Conservation (phyloP, 2,329 filamentous ascomycete species). For the Pseudocercospora pini-densiflorae region DNA sequence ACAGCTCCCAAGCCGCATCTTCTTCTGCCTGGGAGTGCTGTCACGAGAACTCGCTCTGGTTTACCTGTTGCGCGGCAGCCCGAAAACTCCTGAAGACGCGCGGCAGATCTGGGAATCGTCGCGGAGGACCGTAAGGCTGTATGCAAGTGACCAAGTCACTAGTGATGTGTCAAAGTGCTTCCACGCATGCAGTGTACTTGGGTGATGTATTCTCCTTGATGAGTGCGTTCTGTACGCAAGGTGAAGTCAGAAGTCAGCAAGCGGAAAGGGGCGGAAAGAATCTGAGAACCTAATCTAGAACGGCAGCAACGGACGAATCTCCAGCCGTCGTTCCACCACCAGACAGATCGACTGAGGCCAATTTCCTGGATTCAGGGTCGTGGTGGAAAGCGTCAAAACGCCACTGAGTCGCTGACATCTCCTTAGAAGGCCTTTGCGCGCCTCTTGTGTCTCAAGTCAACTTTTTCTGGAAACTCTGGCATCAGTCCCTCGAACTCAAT, state of each 20-base stretch:
- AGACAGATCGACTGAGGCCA: constrained; percentile 5
- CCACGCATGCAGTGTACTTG: not conserved
- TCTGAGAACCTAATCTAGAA: not conserved
- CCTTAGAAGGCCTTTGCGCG: constrained; percentile 6
- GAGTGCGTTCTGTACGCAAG: not conserved
- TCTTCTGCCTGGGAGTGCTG: too few relatives aligned
- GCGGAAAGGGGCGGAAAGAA: not conserved
- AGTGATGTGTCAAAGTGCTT: too few relatives aligned
- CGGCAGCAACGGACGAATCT: not conserved
- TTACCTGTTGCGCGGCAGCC: too few relatives aligned
- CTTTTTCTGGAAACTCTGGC: not conserved
- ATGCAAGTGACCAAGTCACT: too few relatives aligned
- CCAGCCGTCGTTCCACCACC: constrained; percentile 1
- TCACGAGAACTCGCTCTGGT: too few relatives aligned
- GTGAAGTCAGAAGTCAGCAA: constrained; percentile 8
- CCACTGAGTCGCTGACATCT: constrained; percentile 4
- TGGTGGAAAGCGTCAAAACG: not conserved
- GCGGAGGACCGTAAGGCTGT: too few relatives aligned
- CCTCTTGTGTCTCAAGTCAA: constrained; percentile 5
- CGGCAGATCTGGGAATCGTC: not conserved
- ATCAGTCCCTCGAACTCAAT: constrained; percentile 13
- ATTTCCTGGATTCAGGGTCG: constrained; percentile 1
- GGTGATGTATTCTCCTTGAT: not conserved
- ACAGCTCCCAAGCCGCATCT: too few relatives aligned
- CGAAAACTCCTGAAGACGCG: not conserved